Percentiles rank a stretch among this genome's conserved stretches.
Evolutionary conservation across 2,329 filamentous ascomycete genomes (phyloP).

Genomic region (Alternaria tenuissima): DNA sequence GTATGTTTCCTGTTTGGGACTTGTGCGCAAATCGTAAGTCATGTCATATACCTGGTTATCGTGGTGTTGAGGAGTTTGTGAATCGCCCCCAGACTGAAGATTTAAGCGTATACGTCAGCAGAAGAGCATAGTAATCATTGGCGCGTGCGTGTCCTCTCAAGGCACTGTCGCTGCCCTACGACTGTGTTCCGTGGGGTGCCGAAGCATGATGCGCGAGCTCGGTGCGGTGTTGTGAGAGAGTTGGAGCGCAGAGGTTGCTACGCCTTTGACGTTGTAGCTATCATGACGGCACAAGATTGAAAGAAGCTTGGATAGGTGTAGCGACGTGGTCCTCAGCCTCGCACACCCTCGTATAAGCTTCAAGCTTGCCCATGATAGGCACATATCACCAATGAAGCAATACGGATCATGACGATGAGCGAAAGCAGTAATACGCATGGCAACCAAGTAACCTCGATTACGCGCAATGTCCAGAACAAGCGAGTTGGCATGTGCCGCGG

Average conservation of each 20-base stretch:
- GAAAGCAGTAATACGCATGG: neutral
- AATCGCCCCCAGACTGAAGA: neutral
- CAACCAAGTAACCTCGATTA: constrained; percentile 11
- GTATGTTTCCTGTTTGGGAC: constrained; percentile 9
- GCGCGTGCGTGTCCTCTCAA: neutral
- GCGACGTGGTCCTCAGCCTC: neutral
- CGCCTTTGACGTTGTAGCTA: neutral
- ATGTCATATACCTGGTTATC: neutral
- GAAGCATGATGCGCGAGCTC: neutral
- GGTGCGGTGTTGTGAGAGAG: neutral
- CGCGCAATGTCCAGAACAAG: neutral
- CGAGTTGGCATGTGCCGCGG: constrained; percentile 1
- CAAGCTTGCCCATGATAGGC: neutral
- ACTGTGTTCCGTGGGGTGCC: constrained; percentile 1
- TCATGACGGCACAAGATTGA: too few species aligned
- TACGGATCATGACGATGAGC: neutral
- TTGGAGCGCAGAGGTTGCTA: neutral
- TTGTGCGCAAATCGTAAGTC: neutral
- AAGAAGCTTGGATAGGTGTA: too few species aligned
- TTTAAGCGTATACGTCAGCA: neutral
- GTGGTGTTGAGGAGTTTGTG: neutral
- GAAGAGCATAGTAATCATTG: neutral
- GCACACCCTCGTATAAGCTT: neutral
- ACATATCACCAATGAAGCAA: neutral
- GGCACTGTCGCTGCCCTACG: neutral